Conservation (phyloP, 257 asterid genomes). For the Echites panduratus region DNA sequence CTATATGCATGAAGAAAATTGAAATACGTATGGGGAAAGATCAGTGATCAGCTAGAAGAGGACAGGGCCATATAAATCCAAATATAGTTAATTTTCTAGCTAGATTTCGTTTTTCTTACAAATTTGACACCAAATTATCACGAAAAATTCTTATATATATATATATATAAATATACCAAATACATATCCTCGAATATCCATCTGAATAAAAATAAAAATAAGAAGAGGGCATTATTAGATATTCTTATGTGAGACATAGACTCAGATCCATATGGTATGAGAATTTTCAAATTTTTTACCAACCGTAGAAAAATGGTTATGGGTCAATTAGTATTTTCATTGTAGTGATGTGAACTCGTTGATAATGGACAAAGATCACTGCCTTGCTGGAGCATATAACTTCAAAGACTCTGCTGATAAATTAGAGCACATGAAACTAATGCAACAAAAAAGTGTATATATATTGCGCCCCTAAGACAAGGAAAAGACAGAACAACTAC, state of each 20-base stretch:
- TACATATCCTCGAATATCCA: too few species aligned
- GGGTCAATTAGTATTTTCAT: too few species aligned
- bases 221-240: too few species aligned
- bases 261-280: too few species aligned
- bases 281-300: background rate
- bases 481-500: background rate
- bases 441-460: background rate
- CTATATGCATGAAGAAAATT: background rate
- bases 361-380: background rate
- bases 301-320: background rate
- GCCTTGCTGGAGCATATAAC: background rate
- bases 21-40: conserved; percentile 1
- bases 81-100: too few species aligned
- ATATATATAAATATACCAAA: too few species aligned
- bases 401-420: background rate
- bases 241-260: too few species aligned
- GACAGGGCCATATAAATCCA: too few species aligned
- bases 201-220: too few species aligned
- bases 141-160: too few species aligned
- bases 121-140: too few species aligned
- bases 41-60: background rate
- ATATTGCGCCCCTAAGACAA: background rate
- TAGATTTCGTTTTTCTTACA: too few species aligned
- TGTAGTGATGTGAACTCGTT: background rate
- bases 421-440: background rate